Conservation (phyloP, 768 basidiomycete species). For the Lactifluus piperatus region DNA sequence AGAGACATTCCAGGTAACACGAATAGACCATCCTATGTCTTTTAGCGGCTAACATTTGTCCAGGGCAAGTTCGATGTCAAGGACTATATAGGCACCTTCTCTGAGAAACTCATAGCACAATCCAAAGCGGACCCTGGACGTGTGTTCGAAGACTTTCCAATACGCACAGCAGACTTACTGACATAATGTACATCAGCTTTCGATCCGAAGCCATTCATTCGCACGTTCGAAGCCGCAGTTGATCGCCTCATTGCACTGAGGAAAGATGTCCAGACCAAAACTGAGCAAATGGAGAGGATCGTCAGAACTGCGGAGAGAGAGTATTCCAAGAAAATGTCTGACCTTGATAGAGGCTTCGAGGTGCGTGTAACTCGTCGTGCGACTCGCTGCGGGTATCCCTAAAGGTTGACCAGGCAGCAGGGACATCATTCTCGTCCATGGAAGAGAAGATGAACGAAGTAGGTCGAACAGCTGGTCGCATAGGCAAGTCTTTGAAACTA, state of each 20-base stretch:
- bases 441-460: constrained; percentile 89
- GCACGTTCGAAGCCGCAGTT: constrained; percentile 85
- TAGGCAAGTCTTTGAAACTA: constrained; percentile 45
- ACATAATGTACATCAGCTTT: constrained; percentile 49
- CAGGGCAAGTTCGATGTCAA: constrained; percentile 89
- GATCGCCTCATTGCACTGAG: constrained; percentile 81
- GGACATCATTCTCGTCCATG: constrained; percentile 81
- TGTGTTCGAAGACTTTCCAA: constrained; percentile 33
- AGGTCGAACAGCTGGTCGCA: constrained; percentile 86
- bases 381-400: background rate
- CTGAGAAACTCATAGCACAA: constrained; percentile 79
- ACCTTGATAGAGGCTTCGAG: constrained; percentile 90
- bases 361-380: constrained; percentile 35
- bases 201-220: constrained; percentile 87
- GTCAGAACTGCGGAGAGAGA: constrained; percentile 85
- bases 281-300: constrained; percentile 87
- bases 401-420: constrained; percentile 54
- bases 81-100: constrained; percentile 77
- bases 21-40: background rate
- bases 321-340: constrained; percentile 90
- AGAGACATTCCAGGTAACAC: constrained; percentile 18
- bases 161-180: background rate
- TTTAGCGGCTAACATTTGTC: background rate
- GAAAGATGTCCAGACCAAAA: constrained; percentile 83
- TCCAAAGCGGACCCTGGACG: constrained; percentile 82